These are phyloP conservation scores for Lodderomyces margitis DNA, from an alignment of 1,139 yeast genomes.

Conservation along the genomic window DNA sequence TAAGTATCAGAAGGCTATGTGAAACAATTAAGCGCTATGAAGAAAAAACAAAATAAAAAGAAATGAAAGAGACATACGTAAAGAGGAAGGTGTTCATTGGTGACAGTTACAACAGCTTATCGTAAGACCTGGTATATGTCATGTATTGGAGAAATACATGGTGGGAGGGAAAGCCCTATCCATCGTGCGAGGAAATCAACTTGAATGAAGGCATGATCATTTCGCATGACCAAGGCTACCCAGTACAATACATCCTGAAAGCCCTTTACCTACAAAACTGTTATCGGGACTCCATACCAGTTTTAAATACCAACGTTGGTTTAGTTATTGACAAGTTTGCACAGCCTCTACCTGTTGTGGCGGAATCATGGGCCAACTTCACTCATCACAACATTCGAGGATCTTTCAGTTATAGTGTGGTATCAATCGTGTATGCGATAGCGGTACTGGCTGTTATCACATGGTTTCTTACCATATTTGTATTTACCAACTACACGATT, in stretches of 20 bases:
- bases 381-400: conserved; percentile 35
- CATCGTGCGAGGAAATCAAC: conserved; percentile 30
- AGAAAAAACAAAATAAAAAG: not conserved
- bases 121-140: not conserved
- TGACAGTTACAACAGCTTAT: no score
- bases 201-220: conserved; percentile 38
- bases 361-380: conserved; percentile 40
- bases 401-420: conserved; percentile 54
- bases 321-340: conserved; percentile 27
- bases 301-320: conserved; percentile 42
- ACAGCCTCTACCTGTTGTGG: conserved; percentile 38
- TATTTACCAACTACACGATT: conserved; percentile 58
- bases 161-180: conserved; percentile 26
- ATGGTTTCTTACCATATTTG: conserved; percentile 60
- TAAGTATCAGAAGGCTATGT: no score
- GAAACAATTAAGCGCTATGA: no score
- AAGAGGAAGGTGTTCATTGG: no score
- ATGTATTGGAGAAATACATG: conserved; percentile 42
- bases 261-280: conserved; percentile 39
- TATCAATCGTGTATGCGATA: conserved; percentile 59
- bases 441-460: conserved; percentile 67
- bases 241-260: conserved; percentile 22
- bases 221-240: conserved; percentile 22
- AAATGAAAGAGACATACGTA: not conserved
- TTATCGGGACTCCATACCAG: conserved; percentile 37